Evolutionary conservation across 202 grass and related monocot genomes (phyloP), one percentile per base, ranked within the genome.

Genomic region (Cymbopogon flexuosus): DNA sequence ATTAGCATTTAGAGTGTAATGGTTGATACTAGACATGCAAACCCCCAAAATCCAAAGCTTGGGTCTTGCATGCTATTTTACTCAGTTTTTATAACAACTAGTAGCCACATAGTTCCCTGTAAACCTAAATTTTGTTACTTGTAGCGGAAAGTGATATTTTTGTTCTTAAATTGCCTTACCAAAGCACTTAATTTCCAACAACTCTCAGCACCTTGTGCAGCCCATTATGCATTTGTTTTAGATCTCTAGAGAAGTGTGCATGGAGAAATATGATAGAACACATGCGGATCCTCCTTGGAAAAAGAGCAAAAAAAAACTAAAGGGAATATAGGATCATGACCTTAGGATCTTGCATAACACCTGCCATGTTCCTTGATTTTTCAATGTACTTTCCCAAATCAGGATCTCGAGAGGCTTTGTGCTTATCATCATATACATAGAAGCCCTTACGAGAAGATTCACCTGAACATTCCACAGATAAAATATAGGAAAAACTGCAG

Each of bases 351-450:
- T 87, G 79, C 11, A 64, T 69, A 80, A 81, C 61, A 73, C 87
- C 81, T 19, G 75, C 76, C 82, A 89, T 83, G 27, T 65, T 87
- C 75, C 90, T 93, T 89, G 95, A 91, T 86, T 91, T 93, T 69
- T 94, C 90, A 73, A 97, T 59, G 56, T 89, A 91, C 66, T 87
- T 94, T 10, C 56, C 77, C 16, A 97, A 85, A 70, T 90, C 87
- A 84, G 88, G 89, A 70, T 97, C 89, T 57, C 60, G 77, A 70
- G 59, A 90, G 40, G 91, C 78, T 46, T 81, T 79, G 57, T 70
- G 67, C 62, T 85, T 92, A 68, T 92, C 81, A 35, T 92, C 85
- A 73, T 97, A 94, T 54, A 90, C 54, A 74, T 97, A 97, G 70
- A 90, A 97, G 10, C 91, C 94, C 70, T 65, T 94, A 67, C 74